Base-by-base conservation (phyloP, 805 yeast species). In the Cyberlindnera petersonii region DNA sequence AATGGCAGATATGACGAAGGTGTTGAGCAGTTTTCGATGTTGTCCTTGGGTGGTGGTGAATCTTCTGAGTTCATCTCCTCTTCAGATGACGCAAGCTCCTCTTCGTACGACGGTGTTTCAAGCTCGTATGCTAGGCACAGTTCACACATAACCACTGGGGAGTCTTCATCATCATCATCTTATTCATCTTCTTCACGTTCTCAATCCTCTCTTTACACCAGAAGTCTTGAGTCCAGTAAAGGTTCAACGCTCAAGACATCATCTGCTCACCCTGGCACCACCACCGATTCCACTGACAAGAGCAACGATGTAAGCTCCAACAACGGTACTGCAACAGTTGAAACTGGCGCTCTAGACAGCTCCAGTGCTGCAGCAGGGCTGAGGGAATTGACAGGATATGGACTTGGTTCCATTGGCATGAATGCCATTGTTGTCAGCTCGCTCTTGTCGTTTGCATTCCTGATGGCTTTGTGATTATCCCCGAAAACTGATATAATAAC, bases 1-100 rank as follows among this genome's bases (percentile, higher is more conserved):
- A 71, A 78, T 48, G 89, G 88, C 20, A 73, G 86, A 61, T 50
- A 58, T 29, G 57, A 53, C 1, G 55, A 67, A 40, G 82, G 74
- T n/a, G 57, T 64, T 30, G 52, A 51, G 13, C 75, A 73, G 33
- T 73, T 69, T 48, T 60, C 55, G 22, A 48, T 53, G 7, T 60
- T 73, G 30, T 64, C 60, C 18, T 44, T 48, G 24, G 69, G 66
- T 33, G 61, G 51, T 26, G n/a, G n/a, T n/a, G 22, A 24, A 5
- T 6, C 26, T 10, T 31, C 33, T 6, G 19, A 6, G 4, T 15
- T 30, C 32, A 20, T 18, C n/a, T 21, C 33, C 5, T 20, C 53
- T 48, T 59, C 33, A 53, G 5, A 30, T 28, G 18, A 17, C 31
- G 14, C 26, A 49, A 13, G 40, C 37, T 37, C 47, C 2, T 30